Evolutionary conservation across 768 basidiomycete genomes (phyloP), one percentile per base, ranked within the genome.

Genomic region (Kwoniella botswanensis): DNA sequence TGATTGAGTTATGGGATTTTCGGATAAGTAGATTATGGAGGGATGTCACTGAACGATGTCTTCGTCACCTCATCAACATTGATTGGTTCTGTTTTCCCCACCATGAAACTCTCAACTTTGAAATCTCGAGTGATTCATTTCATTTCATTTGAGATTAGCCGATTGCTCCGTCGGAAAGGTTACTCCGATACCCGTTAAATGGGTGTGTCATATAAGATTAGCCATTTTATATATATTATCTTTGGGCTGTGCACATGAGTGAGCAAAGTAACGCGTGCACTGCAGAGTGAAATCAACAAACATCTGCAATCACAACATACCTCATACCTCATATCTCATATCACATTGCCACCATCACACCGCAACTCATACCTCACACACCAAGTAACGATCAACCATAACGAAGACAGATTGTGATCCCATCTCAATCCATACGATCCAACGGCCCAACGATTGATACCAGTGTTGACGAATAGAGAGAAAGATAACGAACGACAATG

Each of bases 171-270:
- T 50, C 46, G 46, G 46, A 50, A 50, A 15, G 13, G 46, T 18
- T 13, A 50, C 12, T 15, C 12, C 46, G 46, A 18, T 13, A 10
- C 10, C 18, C 18, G 46, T 18, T 55, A 57, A 57, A 57, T 41
- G 21, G 55, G 56, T 44, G 54, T 21, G 22, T 29, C 15, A 58
- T 29, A 9, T 58, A 58, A 41, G n/a, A 24, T n/a, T 21, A n/a
- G 12, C 35, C 35, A 56, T 24, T 13, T 41, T 13, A 29, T n/a
- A 12, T 22, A 12, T 43, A 18, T 61, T 12, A 61, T 61, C 18
- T 44, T 18, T 21, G 59, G 59, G 59, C 59, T 61, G 59, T 61
- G 59, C 59, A 61, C 59, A 61, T 61, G 59, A 44, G 57, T 24
- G 35, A 61, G 57, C 4, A 18, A 24, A 35, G 59, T 50, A 50